Conservation (phyloP, 2,329 filamentous ascomycete species). For the Fusarium abutilonis region DNA sequence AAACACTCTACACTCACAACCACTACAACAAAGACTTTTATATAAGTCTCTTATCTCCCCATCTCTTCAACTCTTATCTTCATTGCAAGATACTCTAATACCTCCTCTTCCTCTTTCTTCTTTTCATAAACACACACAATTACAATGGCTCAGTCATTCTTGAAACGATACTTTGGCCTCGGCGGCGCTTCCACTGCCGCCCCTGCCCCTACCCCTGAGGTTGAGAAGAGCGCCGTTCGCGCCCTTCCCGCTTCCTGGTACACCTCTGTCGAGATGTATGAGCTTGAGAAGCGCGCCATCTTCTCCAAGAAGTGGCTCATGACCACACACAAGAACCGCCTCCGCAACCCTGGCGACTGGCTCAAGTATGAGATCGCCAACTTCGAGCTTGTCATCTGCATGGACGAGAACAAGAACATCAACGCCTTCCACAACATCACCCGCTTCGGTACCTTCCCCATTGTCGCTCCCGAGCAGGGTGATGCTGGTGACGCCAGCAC, state of each 20-base stretch:
- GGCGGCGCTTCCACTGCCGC: conserved; percentile 37
- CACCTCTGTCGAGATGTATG: conserved; percentile 62
- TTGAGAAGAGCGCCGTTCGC: conserved; percentile 42
- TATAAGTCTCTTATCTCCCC: conserved; percentile 23
- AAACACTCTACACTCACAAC: conserved; percentile 18
- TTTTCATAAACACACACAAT: conserved; percentile 13
- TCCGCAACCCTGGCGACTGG: conserved; percentile 65
- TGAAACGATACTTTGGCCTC: conserved; percentile 54
- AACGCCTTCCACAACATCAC: conserved; percentile 72
- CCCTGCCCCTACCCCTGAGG: conserved; percentile 1
- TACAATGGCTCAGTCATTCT: conserved; percentile 44
- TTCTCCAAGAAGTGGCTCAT: conserved; percentile 67
- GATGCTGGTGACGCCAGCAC: conserved; percentile 62
- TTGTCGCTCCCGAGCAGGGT: conserved; percentile 56
- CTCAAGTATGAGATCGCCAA: conserved; percentile 64
- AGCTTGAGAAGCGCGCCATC: conserved; percentile 65
- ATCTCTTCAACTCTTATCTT: conserved; percentile 7
- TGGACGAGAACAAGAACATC: conserved; percentile 61
- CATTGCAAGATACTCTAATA: conserved; percentile 9
- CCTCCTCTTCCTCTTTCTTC: conserved; percentile 6
- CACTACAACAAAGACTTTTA: conserved; percentile 24
- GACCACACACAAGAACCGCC: conserved; percentile 62
- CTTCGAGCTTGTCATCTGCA: conserved; percentile 64
- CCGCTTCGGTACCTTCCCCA: conserved; percentile 68
- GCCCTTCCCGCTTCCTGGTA: conserved; percentile 64